Percentiles rank a stretch among this genome's conserved stretches.
Conservation (phyloP, 345 rosid species). For the Ceriops tagal region DNA sequence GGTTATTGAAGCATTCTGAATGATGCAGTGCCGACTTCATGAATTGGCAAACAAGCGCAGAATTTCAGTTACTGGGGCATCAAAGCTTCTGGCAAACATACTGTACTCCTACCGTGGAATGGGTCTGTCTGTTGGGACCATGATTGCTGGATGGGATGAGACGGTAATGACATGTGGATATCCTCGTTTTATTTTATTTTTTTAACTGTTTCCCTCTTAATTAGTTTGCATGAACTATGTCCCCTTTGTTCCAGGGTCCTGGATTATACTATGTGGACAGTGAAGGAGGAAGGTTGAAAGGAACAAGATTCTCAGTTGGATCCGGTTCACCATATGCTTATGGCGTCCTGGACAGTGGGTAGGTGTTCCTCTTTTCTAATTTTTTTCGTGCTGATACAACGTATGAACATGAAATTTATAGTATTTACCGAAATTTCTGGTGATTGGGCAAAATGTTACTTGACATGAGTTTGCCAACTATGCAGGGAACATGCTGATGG, state of each 20-base stretch:
- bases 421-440: too few relatives aligned
- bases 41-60: constrained; percentile 96
- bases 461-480: too few relatives aligned
- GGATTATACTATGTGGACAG: constrained; percentile 97
- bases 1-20: constrained; percentile 15
- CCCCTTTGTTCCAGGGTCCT: constrained; percentile 65
- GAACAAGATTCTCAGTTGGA: constrained; percentile 91
- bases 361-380: constrained; percentile 10
- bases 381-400: neutral
- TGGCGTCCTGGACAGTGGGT: constrained; percentile 97
- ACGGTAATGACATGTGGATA: constrained; percentile 43
- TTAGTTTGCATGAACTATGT: neutral
- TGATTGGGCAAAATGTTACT: too few relatives aligned
- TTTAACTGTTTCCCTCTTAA: neutral
- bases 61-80: constrained; percentile 97
- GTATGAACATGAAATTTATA: neutral
- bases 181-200: neutral
- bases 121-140: constrained; percentile 99
- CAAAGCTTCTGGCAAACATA: constrained; percentile 97
- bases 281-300: constrained; percentile 98
- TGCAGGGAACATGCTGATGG: too few relatives aligned
- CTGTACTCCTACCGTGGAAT: constrained; percentile 97
- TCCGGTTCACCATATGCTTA: constrained; percentile 99
- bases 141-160: constrained; percentile 99
- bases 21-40: constrained; percentile 82